Base-by-base conservation (phyloP, 2,329 filamentous ascomycete species). In the Aspergillus melleus region DNA sequence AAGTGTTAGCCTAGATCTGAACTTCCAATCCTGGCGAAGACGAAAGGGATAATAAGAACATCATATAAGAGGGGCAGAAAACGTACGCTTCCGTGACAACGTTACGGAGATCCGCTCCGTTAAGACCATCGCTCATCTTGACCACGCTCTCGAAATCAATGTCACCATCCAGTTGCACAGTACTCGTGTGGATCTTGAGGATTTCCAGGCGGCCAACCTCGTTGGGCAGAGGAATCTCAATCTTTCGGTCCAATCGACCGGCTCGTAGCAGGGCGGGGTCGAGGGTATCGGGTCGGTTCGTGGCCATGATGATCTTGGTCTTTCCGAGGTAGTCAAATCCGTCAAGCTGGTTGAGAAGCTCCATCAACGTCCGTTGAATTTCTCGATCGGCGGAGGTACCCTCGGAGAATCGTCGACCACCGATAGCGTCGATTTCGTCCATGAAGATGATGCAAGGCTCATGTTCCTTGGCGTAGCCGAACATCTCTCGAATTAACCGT, bases 371-470 rank as follows among this genome's bases (percentile, higher is more conserved):
- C 73, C 95, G 89, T 80, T 99, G 95, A 69, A 99, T 99, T 78
- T 99, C 95, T 72, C 96, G 89, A 81, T 99, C 95, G 54, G 95
- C 95, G 61, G 92, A 96, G 54, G 95, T 99, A 68, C 96, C 95
- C 77, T 99, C 95, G 0, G 92, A 96, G 79, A 99, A 99, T 71
- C 95, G 87, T 70, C 96, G 88, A 64, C 96, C 96, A 76, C 95
- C 95, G 72, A 99, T 99, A 73, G 95, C 95, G 74, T 99, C 95
- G 74, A 99, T 99, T 80, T 99, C 95, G 83, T 99, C 96, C 95
- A 99, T 99, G 86, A 99, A 99, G 80, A 99, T 99, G 78, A 99
- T 99, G 78, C 95, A 99, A 44, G 95, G 95, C 79, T 99, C 95
- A 77, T 99, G 95, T 77, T 99, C 96, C 80, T 97, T 98, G 71